Percentiles rank a stretch among this genome's conserved stretches.
phyloP scores from a whole-genome alignment of 1,139 yeast species.

The Saccharomyces hybrid region DNA sequence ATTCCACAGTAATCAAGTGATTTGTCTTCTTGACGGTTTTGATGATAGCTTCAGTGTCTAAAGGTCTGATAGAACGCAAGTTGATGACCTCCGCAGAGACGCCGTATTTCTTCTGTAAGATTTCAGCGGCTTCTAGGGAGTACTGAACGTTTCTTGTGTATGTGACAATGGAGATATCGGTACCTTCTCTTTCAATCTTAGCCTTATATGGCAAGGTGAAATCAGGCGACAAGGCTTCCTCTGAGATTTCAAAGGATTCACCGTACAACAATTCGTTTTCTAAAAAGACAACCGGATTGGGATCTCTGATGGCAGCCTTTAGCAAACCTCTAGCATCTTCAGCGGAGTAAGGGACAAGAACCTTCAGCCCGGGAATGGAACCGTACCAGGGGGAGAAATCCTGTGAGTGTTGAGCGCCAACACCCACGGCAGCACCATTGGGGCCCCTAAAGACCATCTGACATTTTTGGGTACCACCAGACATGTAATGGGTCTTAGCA shows the following conservation, averaged over 20 bases:
- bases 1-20: conserved; percentile 92
- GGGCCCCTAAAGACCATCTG: conserved; percentile 98
- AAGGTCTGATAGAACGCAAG: conserved; percentile 94
- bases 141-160: conserved; percentile 87
- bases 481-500: conserved; percentile 97
- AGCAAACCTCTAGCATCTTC: conserved; percentile 95
- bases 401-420: conserved; percentile 98
- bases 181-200: conserved; percentile 87
- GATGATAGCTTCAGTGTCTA: conserved; percentile 81
- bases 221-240: conserved; percentile 83
- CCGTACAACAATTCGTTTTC: conserved; percentile 95
- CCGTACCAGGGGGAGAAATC: conserved; percentile 98
- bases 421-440: conserved; percentile 99
- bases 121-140: conserved; percentile 85
- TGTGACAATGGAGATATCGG: conserved; percentile 81
- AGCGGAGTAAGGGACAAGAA: conserved; percentile 88
- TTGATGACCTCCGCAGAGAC: conserved; percentile 90
- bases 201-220: conserved; percentile 90
- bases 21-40: conserved; percentile 93
- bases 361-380: conserved; percentile 95
- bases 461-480: conserved; percentile 98
- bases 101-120: conserved; percentile 74
- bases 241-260: conserved; percentile 82
- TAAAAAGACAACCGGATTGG: conserved; percentile 92
- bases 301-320: conserved; percentile 96